These are phyloP conservation scores for Malassezia slooffiae DNA, from an alignment of 1,284 basidiomycete genomes.

Conservation along the genomic window DNA sequence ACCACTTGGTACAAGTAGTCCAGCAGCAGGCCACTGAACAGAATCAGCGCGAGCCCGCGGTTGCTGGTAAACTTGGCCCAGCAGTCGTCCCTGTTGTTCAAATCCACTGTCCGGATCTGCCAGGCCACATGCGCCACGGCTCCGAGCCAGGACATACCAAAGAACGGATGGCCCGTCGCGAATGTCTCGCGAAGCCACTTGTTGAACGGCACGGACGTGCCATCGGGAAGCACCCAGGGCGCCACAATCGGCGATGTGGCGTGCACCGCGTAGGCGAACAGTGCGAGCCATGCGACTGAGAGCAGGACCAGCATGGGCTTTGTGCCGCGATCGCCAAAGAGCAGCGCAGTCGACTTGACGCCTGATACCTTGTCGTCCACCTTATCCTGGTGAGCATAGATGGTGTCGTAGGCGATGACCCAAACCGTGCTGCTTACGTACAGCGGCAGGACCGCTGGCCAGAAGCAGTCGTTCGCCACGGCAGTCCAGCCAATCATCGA, in stretches of 20 bases:
- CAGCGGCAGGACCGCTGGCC: conserved; percentile 63
- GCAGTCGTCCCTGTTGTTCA: conserved; percentile 69
- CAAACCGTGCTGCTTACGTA: conserved; percentile 82
- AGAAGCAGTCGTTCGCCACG: conserved; percentile 68
- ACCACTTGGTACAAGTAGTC: conserved; percentile 60
- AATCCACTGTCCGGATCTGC: conserved; percentile 60
- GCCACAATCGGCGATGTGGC: conserved; percentile 8
- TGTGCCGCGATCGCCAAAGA: conserved; percentile 42
- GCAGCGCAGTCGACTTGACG: conserved; percentile 86
- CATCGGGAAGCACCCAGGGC: not conserved
- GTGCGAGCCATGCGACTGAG: conserved; percentile 61
- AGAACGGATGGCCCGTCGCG: conserved; percentile 63
- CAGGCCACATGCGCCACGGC: conserved; percentile 69
- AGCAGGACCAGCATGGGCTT: conserved; percentile 59
- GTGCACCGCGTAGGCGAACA: conserved; percentile 59
- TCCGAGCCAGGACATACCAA: conserved; percentile 59
- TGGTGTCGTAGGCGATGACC: conserved; percentile 94
- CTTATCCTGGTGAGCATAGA: conserved; percentile 99
- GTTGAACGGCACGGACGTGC: not conserved
- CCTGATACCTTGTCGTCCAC: conserved; percentile 74
- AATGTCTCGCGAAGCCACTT: conserved; percentile 51
- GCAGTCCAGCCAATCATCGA: conserved; percentile 92
- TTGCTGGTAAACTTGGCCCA: conserved; percentile 84
- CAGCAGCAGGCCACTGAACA: conserved; percentile 69
- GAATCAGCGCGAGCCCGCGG: conserved; percentile 74